Conservation (phyloP, 192 early-diverging fungal genomes). For the Martensiomyces pterosporus region DNA sequence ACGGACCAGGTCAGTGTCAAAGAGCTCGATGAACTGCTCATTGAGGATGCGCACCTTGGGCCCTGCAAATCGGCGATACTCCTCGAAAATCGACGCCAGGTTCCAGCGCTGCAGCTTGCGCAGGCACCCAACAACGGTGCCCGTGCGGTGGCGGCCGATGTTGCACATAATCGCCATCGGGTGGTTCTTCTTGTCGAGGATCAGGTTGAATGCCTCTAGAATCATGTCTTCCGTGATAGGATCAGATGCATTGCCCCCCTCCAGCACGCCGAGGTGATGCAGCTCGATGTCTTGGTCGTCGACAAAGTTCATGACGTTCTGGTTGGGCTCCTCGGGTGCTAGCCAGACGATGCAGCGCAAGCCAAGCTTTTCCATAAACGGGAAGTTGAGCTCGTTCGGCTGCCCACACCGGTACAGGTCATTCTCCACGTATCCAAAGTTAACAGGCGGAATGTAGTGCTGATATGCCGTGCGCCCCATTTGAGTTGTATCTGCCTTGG, state of each 20-base stretch:
- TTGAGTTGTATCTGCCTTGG: no score
- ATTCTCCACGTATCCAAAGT: conserved; percentile 97
- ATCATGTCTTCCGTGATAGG: conserved; percentile 97
- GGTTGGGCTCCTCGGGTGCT: conserved; percentile 95
- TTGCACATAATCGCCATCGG: conserved; percentile 99
- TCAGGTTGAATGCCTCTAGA: conserved; percentile 80
- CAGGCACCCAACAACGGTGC: conserved; percentile 97
- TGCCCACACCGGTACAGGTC: conserved; percentile 95
- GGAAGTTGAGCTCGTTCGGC: conserved; percentile 99
- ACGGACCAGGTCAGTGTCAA: conserved; percentile 93
- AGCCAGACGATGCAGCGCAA: conserved; percentile 93
- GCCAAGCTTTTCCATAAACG: conserved; percentile 94
- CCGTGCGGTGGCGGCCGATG: conserved; percentile 93
- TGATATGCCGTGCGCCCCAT: conserved; percentile 48
- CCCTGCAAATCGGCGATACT: conserved; percentile 92
- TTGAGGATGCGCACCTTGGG: conserved; percentile 96
- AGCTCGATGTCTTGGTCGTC: conserved; percentile 97
- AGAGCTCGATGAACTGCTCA: conserved; percentile 93
- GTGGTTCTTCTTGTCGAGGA: conserved; percentile 83
- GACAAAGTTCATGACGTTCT: conserved; percentile 92
- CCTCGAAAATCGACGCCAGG: conserved; percentile 97
- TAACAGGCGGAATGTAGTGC: conserved; percentile 55
- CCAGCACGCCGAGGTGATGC: conserved; percentile 83
- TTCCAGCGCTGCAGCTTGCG: conserved; percentile 98
- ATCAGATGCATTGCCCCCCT: conserved; percentile 89